A percentile compares a stretch with the other conserved stretches of the same genome.
Evolutionary conservation across 31 red algal genomes (phyloP).

Genomic region (Porphyra umbilicalis): DNA sequence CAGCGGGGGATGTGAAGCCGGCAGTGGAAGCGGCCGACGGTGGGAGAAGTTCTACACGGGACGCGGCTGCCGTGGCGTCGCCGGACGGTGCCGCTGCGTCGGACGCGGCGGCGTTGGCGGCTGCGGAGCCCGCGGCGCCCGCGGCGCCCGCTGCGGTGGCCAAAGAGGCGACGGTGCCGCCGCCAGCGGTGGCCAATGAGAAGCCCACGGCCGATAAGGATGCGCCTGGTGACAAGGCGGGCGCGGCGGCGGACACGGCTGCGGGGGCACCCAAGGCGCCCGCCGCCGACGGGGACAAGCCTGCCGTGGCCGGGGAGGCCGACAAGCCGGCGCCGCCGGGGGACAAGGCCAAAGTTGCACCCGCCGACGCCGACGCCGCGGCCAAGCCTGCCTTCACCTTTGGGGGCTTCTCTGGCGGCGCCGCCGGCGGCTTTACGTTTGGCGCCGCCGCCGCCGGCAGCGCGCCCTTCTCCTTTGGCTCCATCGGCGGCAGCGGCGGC

Average conservation of each 20-base stretch:
- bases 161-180: too few relatives aligned
- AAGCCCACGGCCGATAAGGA: too few relatives aligned
- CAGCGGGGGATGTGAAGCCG: not conserved
- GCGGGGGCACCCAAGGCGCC: not conserved
- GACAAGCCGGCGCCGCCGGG: not conserved
- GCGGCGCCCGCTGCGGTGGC: conserved; percentile 21
- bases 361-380: not conserved
- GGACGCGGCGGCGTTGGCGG: not conserved
- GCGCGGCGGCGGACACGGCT: not conserved
- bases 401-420: conserved; percentile 10
- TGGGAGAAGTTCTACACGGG: not conserved
- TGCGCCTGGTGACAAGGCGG: not conserved
- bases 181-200: too few relatives aligned
- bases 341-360: not conserved
- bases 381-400: conserved; percentile 22
- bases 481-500: too few relatives aligned
- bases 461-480: not conserved
- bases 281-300: not conserved
- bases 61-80: not conserved
- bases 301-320: not conserved
- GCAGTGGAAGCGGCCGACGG: not conserved
- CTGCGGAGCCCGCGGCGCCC: conserved; percentile 12
- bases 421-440: conserved; percentile 19
- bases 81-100: too few relatives aligned
- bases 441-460: conserved; percentile 9